Base-by-base conservation (phyloP, 139 green algal genomes). In the Pycnococcus provasolii region DNA sequence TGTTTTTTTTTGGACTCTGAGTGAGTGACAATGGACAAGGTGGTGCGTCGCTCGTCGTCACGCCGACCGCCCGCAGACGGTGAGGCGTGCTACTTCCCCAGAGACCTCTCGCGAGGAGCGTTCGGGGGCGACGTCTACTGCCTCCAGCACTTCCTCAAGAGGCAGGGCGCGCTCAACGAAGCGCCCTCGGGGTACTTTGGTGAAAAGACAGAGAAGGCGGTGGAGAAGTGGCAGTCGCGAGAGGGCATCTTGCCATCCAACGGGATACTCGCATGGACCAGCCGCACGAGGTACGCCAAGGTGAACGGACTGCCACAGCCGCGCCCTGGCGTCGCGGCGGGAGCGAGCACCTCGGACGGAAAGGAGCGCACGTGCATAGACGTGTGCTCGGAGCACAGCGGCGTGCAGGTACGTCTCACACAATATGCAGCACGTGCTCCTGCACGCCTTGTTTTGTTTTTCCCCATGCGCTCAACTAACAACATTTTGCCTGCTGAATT, bases 101-200 rank as follows among this genome's bases (percentile, higher is more conserved):
- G 76, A 15, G 76, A 82, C 64, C 51, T 82, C 26, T 53, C 41
- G 5, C 51, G 57, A 37, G 74, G 76, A 3, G 64, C 55, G 47
- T 77, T 75, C 61, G 76, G 76, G 42, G 76, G 76, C n/a, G 76
- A 82, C 66, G 76, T 82, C 58, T 69, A 67, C 76, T 82, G 76
- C 62, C 42, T 82, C 47, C 76, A 82, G 68, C 62, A 79, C 42
- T 81, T 69, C 47, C 53, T 82, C 6, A 26, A 7, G 4, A 42
- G 71, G 43, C 58, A 81, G 67, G 76, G 76, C 13, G 73, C 64
- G 41, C 55, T 81, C 13, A 47, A 58, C 39, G 74, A 81, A 42
- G 73, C 73, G 37, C 53, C 76, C 8, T 66, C 73, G 45, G 75
- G 74, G 44, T 81, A 77, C 76, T 82, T 70, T 53, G 74, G 67